Evolutionary conservation across 1,139 yeast species (phyloP), one percentile per base, ranked within the genome.

Genomic region (Eremothecium gossypii): DNA sequence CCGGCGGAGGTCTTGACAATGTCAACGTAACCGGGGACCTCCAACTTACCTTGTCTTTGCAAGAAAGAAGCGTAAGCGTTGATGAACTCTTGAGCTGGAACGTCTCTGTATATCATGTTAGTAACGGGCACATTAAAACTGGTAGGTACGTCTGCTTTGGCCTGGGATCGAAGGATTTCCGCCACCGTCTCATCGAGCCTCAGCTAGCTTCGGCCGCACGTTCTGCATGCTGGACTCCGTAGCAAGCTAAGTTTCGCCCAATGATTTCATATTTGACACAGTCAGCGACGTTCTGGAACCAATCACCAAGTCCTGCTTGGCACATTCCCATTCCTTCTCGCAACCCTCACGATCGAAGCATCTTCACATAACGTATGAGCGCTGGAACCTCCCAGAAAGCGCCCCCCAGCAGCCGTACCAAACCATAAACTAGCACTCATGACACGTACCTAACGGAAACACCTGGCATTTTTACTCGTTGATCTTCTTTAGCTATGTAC

Each of bases 1-100:
- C 96, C 95, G 60, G 95, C 83, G 58, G 96, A 84, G 71, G 99
- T 93, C 87, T 91, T 91, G 77, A 93, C 99, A 63, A 91, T 74
- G 79, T 91, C 99, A 71, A 91, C 97, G 85, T 89, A 91, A 72
- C 96, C 96, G 77, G 99, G 99, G 66, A 91, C 93, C 73, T 91
- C 97, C 70, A 91, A 83, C 77, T 87, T 87, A 83, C 97, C 98
- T 79, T 93, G 98, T 76, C 97, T 91, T 80, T 91, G 97, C 76
- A 91, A 84, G 86, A 91, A 91, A 70, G 85, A 85, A 67, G 99
- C 97, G 80, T 91, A 91, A 75, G 97, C 96, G 79, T 86, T 87
- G 74, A 91, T 91, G 80, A 91, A 91, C 63, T 85, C 93, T 83
- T 91, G 97, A 74, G 98, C 98, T 77, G 97, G 96, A 75, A 91